Evolutionary conservation across 164 flowering plant species (phyloP), one percentile per base, ranked within the genome.

Genomic region (Macadamia integrifolia): DNA sequence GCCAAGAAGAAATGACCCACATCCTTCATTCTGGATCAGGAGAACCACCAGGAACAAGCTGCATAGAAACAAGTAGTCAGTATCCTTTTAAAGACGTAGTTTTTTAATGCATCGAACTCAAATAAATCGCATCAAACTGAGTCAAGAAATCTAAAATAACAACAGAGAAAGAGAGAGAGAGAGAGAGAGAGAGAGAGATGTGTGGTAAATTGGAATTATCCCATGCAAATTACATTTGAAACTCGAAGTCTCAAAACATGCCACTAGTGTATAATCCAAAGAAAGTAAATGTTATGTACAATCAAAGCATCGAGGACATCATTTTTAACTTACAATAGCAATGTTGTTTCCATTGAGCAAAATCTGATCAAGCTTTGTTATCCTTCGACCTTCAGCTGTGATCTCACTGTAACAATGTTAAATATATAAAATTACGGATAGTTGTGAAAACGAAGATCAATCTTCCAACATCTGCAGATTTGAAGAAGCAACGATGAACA

Each of bases 341-440:
- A 93, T 93, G 74, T 93, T 91, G 87, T 93, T 93, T 57, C 98
- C 98, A 67, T 93, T 91, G 28, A 93, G 95, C 77, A 93, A 81
- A 70, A 93, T 93, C 78, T 93, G 97, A 74, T 93, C 98, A 64
- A 93, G 96, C 80, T 93, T 91, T 59, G 98, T 93, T 55, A 91
- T 81, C 62, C 96, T 76, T 42, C 94, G 83, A 55, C 98, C 98
- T 83, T 93, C 98, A 64, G 97, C 62, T 13, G 98, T 93, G 69
- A 93, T 90, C 74, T 93, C 97, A 77, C 98, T 91, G 85, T 46
- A 74, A 62, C 30, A 50, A 23, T 15, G 56, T 56, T 10, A 57
- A 52, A 10, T 14, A 74, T 13, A 7, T 1, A 64, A 43, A 66
- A 15, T 9, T 15, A 64, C 23, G 14, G 8, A 68, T 58, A 14